Base-by-base conservation (phyloP, 2,329 filamentous ascomycete genomes). In the Verticillium albo-atrum region DNA sequence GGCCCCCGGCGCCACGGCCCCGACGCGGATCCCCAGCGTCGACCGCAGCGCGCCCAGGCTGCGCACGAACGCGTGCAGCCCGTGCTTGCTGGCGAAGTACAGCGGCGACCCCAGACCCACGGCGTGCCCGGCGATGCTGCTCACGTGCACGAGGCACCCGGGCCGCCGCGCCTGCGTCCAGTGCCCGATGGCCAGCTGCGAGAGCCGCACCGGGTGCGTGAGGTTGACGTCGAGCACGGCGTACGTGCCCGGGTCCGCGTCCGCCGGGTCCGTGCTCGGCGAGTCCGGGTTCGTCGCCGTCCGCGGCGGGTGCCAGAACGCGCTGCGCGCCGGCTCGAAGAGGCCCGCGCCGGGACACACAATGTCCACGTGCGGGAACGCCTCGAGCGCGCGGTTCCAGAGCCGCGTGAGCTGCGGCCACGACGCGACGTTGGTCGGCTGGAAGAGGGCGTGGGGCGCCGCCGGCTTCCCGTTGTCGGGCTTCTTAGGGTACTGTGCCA, bases 71-170 rank as follows among this genome's bases (percentile, higher is more conserved):
- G 70, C 73, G 12, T 72, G 68, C 6, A 77, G 62, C 0, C 71
- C 75, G 54, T 72, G 68, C 67, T 77, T 77, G 58, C 69, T 73
- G 6, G 74, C 69, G 52, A 68, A 66, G 60, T 77, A 77, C 23
- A 76, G 61, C 9, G 75, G 75, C 12, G 72, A 70, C 23, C 66
- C 65, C 35, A 72, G 65, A 10, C 60, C 64, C 2, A 64, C 61
- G 1, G 64, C 62, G 57, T 74, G 68, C 1, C 72, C 73, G 1
- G 71, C 72, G 34, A 75, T 68, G 59, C 72, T 75, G 32, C 71
- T 68, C 10, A 75, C 67, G 51, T 70, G 66, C 25, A 76, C 61
- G 27, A 77, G 56, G 52, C 66, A 68, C 1, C 71, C 74, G 2
- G 64, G 62, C 10, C 64, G 61, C 54, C 66, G 68, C 42, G 58